A percentile compares a stretch with the other conserved stretches of the same genome.
phyloP scores from a whole-genome alignment of 352 stramenopile genomes.

The Chrysophaeum taylorii region DNA sequence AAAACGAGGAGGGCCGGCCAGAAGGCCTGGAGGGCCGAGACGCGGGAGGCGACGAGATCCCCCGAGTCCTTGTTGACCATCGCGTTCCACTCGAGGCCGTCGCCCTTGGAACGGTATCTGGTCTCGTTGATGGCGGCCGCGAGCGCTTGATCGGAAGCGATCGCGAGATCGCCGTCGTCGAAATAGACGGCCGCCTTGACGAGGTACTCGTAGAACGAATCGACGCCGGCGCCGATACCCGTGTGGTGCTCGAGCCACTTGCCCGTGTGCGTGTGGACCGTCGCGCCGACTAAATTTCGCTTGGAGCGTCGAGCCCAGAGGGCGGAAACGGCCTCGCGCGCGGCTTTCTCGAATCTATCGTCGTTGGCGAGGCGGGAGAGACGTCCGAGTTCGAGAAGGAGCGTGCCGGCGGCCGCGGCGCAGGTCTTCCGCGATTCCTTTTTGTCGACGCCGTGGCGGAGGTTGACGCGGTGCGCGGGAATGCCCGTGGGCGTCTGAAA shows the following conservation, averaged over 20 bases:
- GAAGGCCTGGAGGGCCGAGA: neutral
- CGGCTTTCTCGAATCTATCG: slow-evolving; percentile 50
- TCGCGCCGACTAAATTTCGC: slow-evolving; percentile 64
- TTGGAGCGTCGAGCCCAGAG: slow-evolving; percentile 56
- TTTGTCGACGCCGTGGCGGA: slow-evolving; percentile 53
- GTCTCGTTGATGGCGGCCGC: neutral
- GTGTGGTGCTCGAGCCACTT: slow-evolving; percentile 40
- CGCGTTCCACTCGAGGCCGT: neutral
- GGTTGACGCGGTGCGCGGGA: slow-evolving; percentile 69
- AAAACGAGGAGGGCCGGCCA: neutral
- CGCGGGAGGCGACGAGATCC: neutral
- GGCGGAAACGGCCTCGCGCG: slow-evolving; percentile 50
- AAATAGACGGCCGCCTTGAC: slow-evolving; percentile 47
- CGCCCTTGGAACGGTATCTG: neutral
- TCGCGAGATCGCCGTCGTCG: slow-evolving; percentile 11
- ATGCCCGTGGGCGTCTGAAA: slow-evolving; percentile 74
- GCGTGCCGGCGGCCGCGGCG: slow-evolving; percentile 66
- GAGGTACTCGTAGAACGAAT: slow-evolving; percentile 87
- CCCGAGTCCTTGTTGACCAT: neutral
- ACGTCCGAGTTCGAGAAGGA: slow-evolving; percentile 73
- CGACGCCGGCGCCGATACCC: slow-evolving; percentile 71
- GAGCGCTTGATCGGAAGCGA: slow-evolving; percentile 9
- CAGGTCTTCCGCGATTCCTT: slow-evolving; percentile 70
- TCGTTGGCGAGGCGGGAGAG: slow-evolving; percentile 53
- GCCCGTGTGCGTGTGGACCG: slow-evolving; percentile 65